These are phyloP conservation scores for Trichoderma koningii DNA, from an alignment of 2,329 filamentous ascomycete species.

Conservation along the genomic window DNA sequence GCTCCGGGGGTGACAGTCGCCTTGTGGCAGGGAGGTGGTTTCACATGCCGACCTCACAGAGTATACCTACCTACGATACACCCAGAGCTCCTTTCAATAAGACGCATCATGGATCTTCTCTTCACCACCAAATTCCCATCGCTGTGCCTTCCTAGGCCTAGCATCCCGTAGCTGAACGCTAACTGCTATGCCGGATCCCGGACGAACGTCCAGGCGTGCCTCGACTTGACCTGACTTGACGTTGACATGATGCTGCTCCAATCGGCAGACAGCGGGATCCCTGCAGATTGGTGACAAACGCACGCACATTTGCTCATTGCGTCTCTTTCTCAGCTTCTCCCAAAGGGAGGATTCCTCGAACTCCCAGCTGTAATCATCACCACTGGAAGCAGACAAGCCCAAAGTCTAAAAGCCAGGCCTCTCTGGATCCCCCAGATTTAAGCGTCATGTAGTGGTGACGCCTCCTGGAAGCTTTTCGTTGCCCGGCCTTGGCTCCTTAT, in stretches of 20 bases:
- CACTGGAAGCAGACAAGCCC: background rate
- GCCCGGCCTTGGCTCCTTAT: constrained; percentile 4
- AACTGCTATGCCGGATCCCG: background rate
- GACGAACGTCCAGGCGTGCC: background rate
- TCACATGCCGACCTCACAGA: no score
- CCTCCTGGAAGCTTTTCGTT: background rate
- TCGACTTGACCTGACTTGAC: background rate
- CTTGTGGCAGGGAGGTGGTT: no score
- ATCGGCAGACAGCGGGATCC: constrained; percentile 17
- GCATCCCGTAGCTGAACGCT: background rate
- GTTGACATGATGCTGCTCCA: constrained; percentile 25
- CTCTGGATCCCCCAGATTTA: constrained; percentile 1
- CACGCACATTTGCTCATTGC: background rate
- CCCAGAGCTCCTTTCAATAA: no score
- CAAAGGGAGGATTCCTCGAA: background rate
- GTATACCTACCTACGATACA: no score
- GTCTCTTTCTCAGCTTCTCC: background rate
- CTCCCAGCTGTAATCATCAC: background rate
- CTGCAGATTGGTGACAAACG: constrained; percentile 6
- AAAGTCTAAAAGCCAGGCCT: background rate
- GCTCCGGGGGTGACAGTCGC: no score
- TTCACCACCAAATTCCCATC: background rate
- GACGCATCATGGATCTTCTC: no score
- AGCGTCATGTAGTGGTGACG: constrained; percentile 20
- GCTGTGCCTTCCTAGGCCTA: background rate